Conservation (phyloP, 2,329 filamentous ascomycete genomes). For the Dactylellina drechsleri region DNA sequence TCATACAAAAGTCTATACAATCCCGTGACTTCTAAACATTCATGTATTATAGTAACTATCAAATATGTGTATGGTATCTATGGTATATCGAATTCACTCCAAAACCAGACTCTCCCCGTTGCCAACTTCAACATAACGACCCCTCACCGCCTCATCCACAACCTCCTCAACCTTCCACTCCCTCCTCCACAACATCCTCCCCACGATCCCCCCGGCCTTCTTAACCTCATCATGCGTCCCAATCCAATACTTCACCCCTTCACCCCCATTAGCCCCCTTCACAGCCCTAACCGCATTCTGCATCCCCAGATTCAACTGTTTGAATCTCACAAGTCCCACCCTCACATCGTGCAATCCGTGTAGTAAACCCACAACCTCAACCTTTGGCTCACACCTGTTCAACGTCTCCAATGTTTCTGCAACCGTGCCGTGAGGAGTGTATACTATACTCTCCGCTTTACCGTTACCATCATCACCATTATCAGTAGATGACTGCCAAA, state of each 20-base stretch:
- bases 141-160: slow-evolving; percentile 61
- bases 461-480: slow-evolving; percentile 44
- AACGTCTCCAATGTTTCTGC: slow-evolving; percentile 65
- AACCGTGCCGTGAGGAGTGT: slow-evolving; percentile 72
- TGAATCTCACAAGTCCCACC: slow-evolving; percentile 62
- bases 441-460: slow-evolving; percentile 69
- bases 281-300: slow-evolving; percentile 71
- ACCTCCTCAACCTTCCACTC: slow-evolving; percentile 64
- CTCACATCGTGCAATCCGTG: slow-evolving; percentile 73
- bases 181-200: slow-evolving; percentile 65
- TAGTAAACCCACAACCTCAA: slow-evolving; percentile 69
- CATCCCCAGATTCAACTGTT: slow-evolving; percentile 73
- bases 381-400: slow-evolving; percentile 62
- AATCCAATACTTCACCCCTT: slow-evolving; percentile 72
- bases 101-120: slow-evolving; percentile 70
- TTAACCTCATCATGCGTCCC: slow-evolving; percentile 74
- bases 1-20: too few relatives aligned
- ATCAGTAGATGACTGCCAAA: slow-evolving; percentile 62
- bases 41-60: too few relatives aligned
- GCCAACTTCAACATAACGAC: slow-evolving; percentile 66
- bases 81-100: slow-evolving; percentile 58
- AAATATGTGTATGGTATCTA: too few relatives aligned
- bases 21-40: too few relatives aligned
- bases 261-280: slow-evolving; percentile 59
- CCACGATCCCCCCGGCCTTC: slow-evolving; percentile 69